Conservation (phyloP, 2,329 filamentous ascomycete species). For the Westerdykella aurantiaca region DNA sequence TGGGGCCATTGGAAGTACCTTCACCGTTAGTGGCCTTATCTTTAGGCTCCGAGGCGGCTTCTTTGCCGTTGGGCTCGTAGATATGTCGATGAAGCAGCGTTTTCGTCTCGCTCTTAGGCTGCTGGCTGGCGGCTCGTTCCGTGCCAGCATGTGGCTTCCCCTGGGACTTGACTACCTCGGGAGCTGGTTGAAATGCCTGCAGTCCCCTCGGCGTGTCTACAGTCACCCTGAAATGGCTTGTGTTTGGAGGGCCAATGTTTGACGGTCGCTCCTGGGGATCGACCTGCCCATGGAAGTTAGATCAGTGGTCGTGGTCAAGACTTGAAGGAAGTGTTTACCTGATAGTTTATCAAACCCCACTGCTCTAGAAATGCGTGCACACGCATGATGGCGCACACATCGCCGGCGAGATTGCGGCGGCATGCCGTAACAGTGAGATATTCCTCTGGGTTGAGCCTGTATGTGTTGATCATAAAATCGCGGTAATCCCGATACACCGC, state of each 20-base stretch:
- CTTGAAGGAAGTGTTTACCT: constrained; percentile 53
- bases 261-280: constrained; percentile 93
- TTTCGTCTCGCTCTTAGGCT: constrained; percentile 75
- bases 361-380: constrained; percentile 97
- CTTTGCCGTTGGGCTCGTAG: constrained; percentile 87
- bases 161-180: constrained; percentile 58
- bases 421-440: constrained; percentile 97
- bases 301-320: constrained; percentile 1
- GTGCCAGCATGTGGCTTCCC: constrained; percentile 62
- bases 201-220: constrained; percentile 92
- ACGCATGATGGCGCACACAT: constrained; percentile 98
- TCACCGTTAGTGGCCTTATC: constrained; percentile 57
- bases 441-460: constrained; percentile 89
- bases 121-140: constrained; percentile 62
- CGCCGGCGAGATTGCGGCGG: constrained; percentile 86
- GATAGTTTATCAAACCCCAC: constrained; percentile 98
- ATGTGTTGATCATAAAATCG: constrained; percentile 99
- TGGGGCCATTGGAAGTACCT: constrained; percentile 59
- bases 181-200: constrained; percentile 88
- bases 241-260: constrained; percentile 92
- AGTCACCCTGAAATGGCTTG: constrained; percentile 92
- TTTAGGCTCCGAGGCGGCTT: constrained; percentile 65
- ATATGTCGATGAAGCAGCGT: constrained; percentile 93
- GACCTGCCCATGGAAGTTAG: constrained; percentile 57
- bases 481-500: constrained; percentile 98